A percentile compares a stretch with the other conserved stretches of the same genome.
These are phyloP conservation scores for Ceratocystis papillata DNA, from an alignment of 2,329 filamentous ascomycete genomes.

Conservation along the genomic window DNA sequence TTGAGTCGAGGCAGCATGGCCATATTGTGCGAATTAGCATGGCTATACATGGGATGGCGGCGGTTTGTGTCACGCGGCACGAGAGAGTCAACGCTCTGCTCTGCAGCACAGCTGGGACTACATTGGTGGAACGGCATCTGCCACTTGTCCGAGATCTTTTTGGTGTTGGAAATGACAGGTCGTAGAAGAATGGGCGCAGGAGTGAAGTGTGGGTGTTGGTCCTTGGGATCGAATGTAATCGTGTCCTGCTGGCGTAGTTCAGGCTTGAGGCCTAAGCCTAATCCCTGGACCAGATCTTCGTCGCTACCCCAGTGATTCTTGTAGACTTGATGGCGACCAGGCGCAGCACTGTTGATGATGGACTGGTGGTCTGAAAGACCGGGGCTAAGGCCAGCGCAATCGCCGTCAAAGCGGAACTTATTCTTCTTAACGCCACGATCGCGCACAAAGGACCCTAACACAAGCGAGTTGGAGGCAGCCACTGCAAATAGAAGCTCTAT, in stretches of 20 bases:
- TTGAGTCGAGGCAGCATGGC: constrained; percentile 33
- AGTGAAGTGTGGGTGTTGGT: constrained; percentile 30
- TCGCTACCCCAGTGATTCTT: constrained; percentile 71
- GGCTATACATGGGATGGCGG: constrained; percentile 16
- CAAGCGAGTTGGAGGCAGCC: constrained; percentile 73
- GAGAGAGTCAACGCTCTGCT: constrained; percentile 39
- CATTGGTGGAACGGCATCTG: constrained; percentile 35
- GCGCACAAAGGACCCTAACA: constrained; percentile 83
- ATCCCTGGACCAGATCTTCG: constrained; percentile 71
- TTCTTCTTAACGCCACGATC: constrained; percentile 83
- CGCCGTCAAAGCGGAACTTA: constrained; percentile 52
- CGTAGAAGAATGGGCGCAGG: constrained; percentile 30
- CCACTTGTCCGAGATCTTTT: constrained; percentile 35
- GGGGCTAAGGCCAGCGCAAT: constrained; percentile 15
- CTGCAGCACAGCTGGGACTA: constrained; percentile 31
- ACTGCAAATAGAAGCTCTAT: constrained; percentile 84
- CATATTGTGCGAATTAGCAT: constrained; percentile 22
- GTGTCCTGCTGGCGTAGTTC: constrained; percentile 35
- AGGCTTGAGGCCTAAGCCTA: constrained; percentile 58
- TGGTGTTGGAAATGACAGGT: constrained; percentile 26
- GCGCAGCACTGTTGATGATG: constrained; percentile 28
- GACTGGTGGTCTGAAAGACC: constrained; percentile 18
- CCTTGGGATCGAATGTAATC: constrained; percentile 26
- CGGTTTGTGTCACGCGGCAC: constrained; percentile 31
- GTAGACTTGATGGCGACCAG: constrained; percentile 37